phyloP scores from a whole-genome alignment of 495 filamentous ascomycete species.

The Pseudomonodictys pantanalensis region DNA sequence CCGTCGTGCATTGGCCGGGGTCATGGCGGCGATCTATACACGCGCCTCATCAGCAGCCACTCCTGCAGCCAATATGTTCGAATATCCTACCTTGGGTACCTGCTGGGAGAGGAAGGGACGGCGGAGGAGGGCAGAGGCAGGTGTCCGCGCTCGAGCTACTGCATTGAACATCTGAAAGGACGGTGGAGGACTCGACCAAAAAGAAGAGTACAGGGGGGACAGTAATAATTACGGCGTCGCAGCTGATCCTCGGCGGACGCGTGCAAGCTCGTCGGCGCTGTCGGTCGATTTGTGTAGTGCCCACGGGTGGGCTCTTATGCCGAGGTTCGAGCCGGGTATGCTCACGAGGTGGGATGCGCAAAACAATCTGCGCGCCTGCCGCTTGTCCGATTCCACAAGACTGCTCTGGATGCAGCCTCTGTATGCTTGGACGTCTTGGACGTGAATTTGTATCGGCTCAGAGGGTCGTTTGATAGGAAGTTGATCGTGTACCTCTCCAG shows the following conservation, averaged over 20 bases:
- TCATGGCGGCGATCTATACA: constrained; percentile 47
- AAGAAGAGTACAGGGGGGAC: neutral
- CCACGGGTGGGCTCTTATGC: no score
- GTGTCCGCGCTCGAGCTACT: constrained; percentile 34
- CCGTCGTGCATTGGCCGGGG: constrained; percentile 51
- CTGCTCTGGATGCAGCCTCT: no score
- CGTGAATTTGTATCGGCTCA: no score
- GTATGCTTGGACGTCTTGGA: no score
- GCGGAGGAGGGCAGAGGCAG: constrained; percentile 33
- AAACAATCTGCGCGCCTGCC: no score
- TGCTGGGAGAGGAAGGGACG: constrained; percentile 10
- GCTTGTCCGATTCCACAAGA: no score
- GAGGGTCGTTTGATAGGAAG: no score
- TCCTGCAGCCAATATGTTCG: neutral
- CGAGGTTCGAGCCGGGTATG: no score
- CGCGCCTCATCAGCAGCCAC: neutral
- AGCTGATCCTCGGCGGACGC: constrained; percentile 11
- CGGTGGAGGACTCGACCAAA: neutral
- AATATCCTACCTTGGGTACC: constrained; percentile 21
- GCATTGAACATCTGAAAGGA: constrained; percentile 35
- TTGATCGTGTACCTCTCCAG: no score
- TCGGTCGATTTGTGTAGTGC: no score
- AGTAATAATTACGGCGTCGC: constrained; percentile 1
- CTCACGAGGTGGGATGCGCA: no score
- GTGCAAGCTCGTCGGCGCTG: neutral